phyloP scores from a whole-genome alignment of 768 basidiomycete species.

The Sutorius australiensis region DNA sequence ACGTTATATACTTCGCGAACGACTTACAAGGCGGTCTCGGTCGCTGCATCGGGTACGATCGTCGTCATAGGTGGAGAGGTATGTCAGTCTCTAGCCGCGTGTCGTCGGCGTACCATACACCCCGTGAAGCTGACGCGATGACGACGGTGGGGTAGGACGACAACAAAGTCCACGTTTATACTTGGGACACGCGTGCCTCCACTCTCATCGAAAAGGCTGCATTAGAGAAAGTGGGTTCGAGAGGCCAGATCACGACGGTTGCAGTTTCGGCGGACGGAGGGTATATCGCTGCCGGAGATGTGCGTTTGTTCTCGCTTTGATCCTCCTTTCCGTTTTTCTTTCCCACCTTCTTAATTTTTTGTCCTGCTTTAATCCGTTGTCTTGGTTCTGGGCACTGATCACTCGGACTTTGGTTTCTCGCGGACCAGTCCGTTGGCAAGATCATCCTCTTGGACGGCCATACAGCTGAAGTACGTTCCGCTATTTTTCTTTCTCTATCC shows the following conservation, averaged over 20 bases:
- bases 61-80: conserved; percentile 80
- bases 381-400: background rate
- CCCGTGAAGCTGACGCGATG: background rate
- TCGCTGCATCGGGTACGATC: conserved; percentile 48
- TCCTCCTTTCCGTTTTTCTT: background rate
- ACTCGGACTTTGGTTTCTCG: background rate
- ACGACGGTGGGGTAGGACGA: conserved; percentile 44
- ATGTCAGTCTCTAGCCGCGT: conserved; percentile 17
- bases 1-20: conserved; percentile 55
- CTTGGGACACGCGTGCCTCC: conserved; percentile 60
- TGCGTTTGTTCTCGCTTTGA: conserved; percentile 35
- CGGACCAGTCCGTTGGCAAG: conserved; percentile 68
- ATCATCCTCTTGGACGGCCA: conserved; percentile 72
- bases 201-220: conserved; percentile 49
- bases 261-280: conserved; percentile 78
- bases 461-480: conserved; percentile 47
- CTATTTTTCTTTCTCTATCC: background rate
- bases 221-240: conserved; percentile 57
- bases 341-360: background rate
- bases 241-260: conserved; percentile 64
- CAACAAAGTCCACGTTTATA: conserved; percentile 67
- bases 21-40: conserved; percentile 49
- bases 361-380: background rate
- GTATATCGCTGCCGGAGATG: conserved; percentile 81
- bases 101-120: background rate